A percentile compares a stretch with the other conserved stretches of the same genome.
Conservation (phyloP, 768 basidiomycete species). For the Crepidotus variabilis region DNA sequence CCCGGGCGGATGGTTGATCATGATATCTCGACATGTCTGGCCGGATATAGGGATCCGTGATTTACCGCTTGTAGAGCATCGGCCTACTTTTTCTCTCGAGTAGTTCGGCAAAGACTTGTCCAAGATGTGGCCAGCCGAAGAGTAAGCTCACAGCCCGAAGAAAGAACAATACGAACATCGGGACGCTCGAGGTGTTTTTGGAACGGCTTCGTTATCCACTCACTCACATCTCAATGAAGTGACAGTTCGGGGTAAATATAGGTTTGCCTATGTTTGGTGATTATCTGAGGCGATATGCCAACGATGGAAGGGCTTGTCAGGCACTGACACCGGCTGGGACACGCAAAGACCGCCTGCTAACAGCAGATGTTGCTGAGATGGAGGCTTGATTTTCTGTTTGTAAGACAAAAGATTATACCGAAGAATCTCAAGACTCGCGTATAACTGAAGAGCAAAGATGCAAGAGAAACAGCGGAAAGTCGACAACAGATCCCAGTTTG, state of each 20-base stretch:
- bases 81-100: too few species aligned
- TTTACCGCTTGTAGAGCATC: too few species aligned
- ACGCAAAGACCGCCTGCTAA: not conserved
- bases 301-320: not conserved
- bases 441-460: not conserved
- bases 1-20: too few species aligned
- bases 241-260: not conserved
- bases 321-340: not conserved
- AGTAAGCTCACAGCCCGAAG: too few species aligned
- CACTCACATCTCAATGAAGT: not conserved
- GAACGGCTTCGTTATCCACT: not conserved
- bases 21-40: too few species aligned
- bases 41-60: too few species aligned
- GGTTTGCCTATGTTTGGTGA: not conserved
- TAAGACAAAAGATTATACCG: not conserved
- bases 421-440: not conserved
- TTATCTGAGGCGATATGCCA: not conserved
- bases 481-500: not conserved
- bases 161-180: too few species aligned
- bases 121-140: too few species aligned
- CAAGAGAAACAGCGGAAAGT: not conserved
- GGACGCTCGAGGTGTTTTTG: too few species aligned
- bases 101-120: too few species aligned
- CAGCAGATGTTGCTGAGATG: not conserved
- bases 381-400: too few species aligned